Conservation (phyloP, 148 eudicot species). For the Cornus suecica region DNA sequence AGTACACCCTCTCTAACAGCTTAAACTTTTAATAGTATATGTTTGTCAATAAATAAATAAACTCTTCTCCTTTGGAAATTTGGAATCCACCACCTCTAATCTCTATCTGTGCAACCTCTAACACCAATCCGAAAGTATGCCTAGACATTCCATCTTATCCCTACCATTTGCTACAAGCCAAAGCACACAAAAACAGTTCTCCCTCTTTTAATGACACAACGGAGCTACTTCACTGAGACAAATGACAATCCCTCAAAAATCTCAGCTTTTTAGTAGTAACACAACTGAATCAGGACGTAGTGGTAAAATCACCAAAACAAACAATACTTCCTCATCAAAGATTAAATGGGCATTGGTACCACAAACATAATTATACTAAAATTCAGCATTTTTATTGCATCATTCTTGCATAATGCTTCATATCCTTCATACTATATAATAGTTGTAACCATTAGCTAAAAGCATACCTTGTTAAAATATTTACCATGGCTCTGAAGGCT, state of each 20-base stretch:
- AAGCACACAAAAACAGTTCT: background rate
- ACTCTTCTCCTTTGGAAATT: background rate
- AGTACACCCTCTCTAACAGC: no score
- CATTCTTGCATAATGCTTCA: background rate
- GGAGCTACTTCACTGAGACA: background rate
- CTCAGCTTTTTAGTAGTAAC: background rate
- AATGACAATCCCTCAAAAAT: background rate
- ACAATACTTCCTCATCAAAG: background rate
- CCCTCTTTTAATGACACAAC: background rate
- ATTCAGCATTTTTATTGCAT: background rate
- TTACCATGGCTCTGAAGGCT: constrained; percentile 99
- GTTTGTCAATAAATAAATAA: background rate
- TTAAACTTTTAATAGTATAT: no score
- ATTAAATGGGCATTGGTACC: background rate
- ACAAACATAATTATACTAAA: background rate
- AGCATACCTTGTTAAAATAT: constrained; percentile 88
- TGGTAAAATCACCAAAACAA: background rate
- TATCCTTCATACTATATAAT: background rate
- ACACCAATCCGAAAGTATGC: background rate
- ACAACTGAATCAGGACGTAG: background rate
- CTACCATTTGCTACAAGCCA: background rate
- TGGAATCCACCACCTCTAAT: background rate
- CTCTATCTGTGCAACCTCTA: background rate
- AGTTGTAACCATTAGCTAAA: background rate
- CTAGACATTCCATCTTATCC: background rate